Conservation (phyloP, 2,329 filamentous ascomycete genomes). For the Triangularia setosa region DNA sequence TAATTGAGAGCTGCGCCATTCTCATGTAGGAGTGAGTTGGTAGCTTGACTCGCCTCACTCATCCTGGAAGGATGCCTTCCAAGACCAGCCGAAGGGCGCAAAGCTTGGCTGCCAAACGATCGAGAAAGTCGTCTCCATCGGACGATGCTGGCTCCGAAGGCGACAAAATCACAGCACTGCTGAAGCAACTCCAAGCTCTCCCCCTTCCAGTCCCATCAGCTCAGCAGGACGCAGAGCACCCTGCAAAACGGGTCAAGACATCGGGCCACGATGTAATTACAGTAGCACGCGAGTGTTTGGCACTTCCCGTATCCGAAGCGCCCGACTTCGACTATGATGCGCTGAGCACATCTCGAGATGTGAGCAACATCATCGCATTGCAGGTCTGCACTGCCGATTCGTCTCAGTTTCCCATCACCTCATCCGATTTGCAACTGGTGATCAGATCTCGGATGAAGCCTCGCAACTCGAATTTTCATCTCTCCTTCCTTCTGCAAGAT, state of each 20-base stretch:
- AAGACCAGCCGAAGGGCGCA: not conserved
- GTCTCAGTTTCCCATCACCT: not conserved
- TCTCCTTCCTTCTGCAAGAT: constrained; percentile 2
- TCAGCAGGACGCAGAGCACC: constrained; percentile 4
- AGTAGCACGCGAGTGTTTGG: constrained; percentile 20
- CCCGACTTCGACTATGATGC: not conserved
- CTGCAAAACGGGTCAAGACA: constrained; percentile 22
- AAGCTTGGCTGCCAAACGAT: not conserved
- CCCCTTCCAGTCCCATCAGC: not conserved
- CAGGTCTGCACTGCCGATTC: constrained; percentile 2
- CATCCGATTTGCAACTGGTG: constrained; percentile 5
- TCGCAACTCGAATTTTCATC: constrained; percentile 8
- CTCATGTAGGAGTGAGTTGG: not conserved
- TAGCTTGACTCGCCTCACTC: not conserved
- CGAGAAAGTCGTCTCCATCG: not conserved
- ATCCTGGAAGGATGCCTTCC: not conserved
- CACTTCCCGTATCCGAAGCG: constrained; percentile 2
- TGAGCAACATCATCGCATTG: constrained; percentile 11
- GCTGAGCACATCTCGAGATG: constrained; percentile 4
- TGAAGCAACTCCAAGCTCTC: constrained; percentile 8
- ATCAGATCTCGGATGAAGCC: constrained; percentile 17
- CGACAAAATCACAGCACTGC: constrained; percentile 14
- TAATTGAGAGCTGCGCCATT: not conserved
- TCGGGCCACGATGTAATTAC: constrained; percentile 12
- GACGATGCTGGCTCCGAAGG: not conserved